phyloP scores from a whole-genome alignment of 495 filamentous ascomycete species.

The Corynascus novoguineensis region DNA sequence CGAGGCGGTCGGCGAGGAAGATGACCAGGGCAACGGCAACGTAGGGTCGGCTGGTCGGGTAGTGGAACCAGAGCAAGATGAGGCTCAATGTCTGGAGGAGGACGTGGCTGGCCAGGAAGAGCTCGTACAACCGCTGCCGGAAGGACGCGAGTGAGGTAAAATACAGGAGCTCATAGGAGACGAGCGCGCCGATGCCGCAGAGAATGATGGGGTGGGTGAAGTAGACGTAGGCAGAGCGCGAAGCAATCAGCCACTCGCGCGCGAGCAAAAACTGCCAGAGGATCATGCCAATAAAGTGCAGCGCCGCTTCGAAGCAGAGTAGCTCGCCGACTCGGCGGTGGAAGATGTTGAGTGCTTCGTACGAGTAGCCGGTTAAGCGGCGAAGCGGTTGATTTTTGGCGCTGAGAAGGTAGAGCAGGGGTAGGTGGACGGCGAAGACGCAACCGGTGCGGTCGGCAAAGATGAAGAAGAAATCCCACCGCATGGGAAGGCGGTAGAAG shows the following conservation, averaged over 20 bases:
- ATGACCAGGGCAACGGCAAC: constrained; percentile 34
- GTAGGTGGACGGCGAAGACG: constrained; percentile 49
- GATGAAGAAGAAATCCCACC: constrained; percentile 44
- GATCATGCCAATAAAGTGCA: constrained; percentile 38
- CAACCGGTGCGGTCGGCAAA: constrained; percentile 54
- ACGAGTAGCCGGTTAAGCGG: constrained; percentile 54
- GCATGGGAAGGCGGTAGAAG: constrained; percentile 44
- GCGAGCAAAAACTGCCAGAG: constrained; percentile 37
- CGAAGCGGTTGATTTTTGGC: constrained; percentile 60
- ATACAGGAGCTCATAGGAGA: constrained; percentile 57
- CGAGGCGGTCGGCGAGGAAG: constrained; percentile 53
- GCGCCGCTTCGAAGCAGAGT: constrained; percentile 30
- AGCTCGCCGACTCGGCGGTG: constrained; percentile 38
- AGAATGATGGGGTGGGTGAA: constrained; percentile 34
- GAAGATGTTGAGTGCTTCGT: constrained; percentile 59
- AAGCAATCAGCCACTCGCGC: constrained; percentile 23
- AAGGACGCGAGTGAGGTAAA: constrained; percentile 33
- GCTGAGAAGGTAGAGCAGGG: constrained; percentile 54
- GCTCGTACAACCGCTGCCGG: constrained; percentile 29
- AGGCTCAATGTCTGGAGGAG: constrained; percentile 48
- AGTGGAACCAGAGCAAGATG: constrained; percentile 52
- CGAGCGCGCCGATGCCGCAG: constrained; percentile 33
- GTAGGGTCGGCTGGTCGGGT: constrained; percentile 27
- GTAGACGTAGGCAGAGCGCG: constrained; percentile 15
- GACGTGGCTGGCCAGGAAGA: constrained; percentile 40